These are phyloP conservation scores for Amanita subjunquillea DNA, from an alignment of 768 basidiomycete species.

Conservation along the genomic window DNA sequence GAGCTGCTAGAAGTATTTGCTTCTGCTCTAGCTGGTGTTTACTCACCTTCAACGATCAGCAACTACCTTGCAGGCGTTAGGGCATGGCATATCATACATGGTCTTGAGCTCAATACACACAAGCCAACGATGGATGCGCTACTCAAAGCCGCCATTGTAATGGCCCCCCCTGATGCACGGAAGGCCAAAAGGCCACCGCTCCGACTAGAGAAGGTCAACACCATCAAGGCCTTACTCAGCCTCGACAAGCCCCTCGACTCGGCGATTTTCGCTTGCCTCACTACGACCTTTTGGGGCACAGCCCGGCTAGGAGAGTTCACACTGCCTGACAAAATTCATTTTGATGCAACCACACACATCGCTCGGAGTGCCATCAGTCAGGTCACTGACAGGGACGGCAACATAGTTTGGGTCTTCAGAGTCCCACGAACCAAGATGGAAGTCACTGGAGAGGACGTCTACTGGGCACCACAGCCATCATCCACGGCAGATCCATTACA, in stretches of 20 bases:
- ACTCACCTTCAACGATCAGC: constrained; percentile 16
- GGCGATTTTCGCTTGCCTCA: constrained; percentile 26
- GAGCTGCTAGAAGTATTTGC: not conserved
- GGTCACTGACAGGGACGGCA: constrained; percentile 15
- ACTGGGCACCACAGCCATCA: constrained; percentile 19
- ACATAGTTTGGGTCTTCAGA: constrained; percentile 15
- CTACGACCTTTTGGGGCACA: constrained; percentile 25
- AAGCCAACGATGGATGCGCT: constrained; percentile 15
- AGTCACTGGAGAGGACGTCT: constrained; percentile 19
- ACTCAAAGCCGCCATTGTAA: constrained; percentile 17
- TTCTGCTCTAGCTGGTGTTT: not conserved
- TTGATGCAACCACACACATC: constrained; percentile 19
- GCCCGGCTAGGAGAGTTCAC: no score
- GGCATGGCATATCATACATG: constrained; percentile 39
- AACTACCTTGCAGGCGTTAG: constrained; percentile 28
- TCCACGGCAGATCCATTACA: constrained; percentile 14
- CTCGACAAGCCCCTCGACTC: constrained; percentile 19
- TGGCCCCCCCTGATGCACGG: constrained; percentile 21
- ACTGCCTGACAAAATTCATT: constrained; percentile 20
- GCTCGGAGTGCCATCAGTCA: constrained; percentile 13
- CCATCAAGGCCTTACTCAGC: constrained; percentile 14
- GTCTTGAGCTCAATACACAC: constrained; percentile 19
- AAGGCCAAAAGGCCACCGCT: constrained; percentile 19
- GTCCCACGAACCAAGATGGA: constrained; percentile 18
- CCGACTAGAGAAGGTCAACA: constrained; percentile 8